Evolutionary conservation across 2,329 filamentous ascomycete genomes (phyloP).

Genomic region (Stemphylium vesicarium): DNA sequence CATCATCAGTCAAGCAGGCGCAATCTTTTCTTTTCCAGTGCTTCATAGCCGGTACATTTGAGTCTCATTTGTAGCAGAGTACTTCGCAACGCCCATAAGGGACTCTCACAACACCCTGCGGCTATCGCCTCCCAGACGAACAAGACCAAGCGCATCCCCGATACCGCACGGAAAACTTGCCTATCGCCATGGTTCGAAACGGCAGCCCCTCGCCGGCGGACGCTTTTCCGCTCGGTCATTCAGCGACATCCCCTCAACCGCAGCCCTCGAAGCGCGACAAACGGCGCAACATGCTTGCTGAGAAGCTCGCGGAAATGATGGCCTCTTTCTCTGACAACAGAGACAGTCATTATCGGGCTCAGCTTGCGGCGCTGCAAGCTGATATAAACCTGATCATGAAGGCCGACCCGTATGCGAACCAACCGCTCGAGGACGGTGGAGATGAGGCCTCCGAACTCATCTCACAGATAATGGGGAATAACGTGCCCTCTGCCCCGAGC

Average conservation of each 20-base stretch:
- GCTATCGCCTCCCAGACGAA: constrained; percentile 3
- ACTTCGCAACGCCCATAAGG: neutral
- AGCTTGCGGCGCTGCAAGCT: constrained; percentile 88
- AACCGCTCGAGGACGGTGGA: constrained; percentile 68
- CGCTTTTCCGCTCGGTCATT: constrained; percentile 45
- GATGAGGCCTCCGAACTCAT: constrained; percentile 72
- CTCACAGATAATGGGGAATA: constrained; percentile 51
- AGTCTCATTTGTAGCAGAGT: neutral
- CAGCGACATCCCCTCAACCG: constrained; percentile 53
- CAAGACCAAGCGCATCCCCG: constrained; percentile 2
- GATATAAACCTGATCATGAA: constrained; percentile 86
- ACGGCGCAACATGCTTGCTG: constrained; percentile 80
- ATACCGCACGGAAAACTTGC: neutral
- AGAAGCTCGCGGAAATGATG: constrained; percentile 77
- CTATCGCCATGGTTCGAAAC: constrained; percentile 46
- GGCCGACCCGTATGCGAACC: constrained; percentile 78
- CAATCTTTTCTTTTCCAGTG: neutral
- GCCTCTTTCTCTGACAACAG: constrained; percentile 80
- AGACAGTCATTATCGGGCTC: constrained; percentile 84
- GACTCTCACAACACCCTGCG: neutral
- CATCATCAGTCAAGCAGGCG: neutral
- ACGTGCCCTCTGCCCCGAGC: constrained; percentile 53
- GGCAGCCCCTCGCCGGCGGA: constrained; percentile 47
- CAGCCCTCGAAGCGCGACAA: constrained; percentile 85
- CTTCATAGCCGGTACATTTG: neutral